Conservation (phyloP, 768 basidiomycete species). For the Lentinula sp. region DNA sequence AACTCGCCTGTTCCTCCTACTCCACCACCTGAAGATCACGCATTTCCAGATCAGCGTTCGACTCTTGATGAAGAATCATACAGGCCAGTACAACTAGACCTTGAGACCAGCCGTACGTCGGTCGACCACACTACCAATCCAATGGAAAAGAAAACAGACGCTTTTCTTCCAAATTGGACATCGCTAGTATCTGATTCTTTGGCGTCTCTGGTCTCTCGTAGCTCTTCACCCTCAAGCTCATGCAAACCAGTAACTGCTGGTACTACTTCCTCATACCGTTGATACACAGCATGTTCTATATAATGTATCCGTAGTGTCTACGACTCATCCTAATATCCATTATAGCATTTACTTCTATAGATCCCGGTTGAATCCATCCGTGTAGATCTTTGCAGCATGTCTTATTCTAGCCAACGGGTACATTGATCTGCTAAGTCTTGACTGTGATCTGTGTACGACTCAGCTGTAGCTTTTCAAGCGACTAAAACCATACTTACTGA, state of each 20-base stretch:
- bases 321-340: no score
- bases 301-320: no score
- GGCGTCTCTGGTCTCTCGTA: not conserved
- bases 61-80: not conserved
- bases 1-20: not conserved
- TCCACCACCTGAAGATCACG: not conserved
- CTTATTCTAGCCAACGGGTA: not conserved
- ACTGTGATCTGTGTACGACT: slow-evolving; percentile 39
- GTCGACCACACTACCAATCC: not conserved
- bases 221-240: not conserved
- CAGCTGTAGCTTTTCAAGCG: not conserved
- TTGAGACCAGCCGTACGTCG: not conserved
- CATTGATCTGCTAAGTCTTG: slow-evolving; percentile 25
- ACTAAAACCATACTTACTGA: slow-evolving; percentile 39
- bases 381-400: not conserved
- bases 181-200: not conserved
- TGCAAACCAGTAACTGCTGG: not conserved
- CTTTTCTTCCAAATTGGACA: not conserved
- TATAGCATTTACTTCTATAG: not conserved
- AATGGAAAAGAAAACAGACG: not conserved
- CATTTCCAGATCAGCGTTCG: not conserved
- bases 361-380: not conserved
- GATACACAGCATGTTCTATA: no score
- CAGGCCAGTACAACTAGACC: not conserved
- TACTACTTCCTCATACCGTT: not conserved